These are phyloP conservation scores for Digitaria exilis DNA, from an alignment of 202 grass and related monocot genomes.

Conservation along the genomic window DNA sequence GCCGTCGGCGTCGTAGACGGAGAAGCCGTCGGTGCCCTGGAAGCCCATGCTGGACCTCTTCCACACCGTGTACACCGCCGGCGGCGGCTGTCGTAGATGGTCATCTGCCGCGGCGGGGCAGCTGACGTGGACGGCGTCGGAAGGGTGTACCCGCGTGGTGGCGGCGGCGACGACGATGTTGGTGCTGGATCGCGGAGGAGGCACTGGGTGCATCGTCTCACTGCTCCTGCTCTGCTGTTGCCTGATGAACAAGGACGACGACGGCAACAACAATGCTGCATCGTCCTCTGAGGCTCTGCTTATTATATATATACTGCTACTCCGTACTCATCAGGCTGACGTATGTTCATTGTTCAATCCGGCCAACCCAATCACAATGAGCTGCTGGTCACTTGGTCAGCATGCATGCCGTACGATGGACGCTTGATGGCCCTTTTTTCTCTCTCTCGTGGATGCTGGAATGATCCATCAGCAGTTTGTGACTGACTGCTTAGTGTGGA, in stretches of 20 bases:
- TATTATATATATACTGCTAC: too few species aligned
- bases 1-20: slow-evolving; percentile 71
- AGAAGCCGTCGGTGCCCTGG: slow-evolving; percentile 90
- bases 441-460: too few species aligned
- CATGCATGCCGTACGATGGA: too few species aligned
- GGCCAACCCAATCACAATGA: too few species aligned
- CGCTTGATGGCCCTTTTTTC: too few species aligned
- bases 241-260: too few species aligned
- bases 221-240: not conserved
- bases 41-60: slow-evolving; percentile 93
- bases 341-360: too few species aligned
- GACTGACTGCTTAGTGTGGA: too few species aligned
- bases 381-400: too few species aligned
- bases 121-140: not conserved
- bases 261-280: not conserved
- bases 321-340: too few species aligned
- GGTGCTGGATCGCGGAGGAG: not conserved
- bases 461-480: too few species aligned
- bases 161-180: not conserved
- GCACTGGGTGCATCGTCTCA: slow-evolving; percentile 1
- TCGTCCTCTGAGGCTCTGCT: too few species aligned
- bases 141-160: not conserved
- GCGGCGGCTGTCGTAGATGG: not conserved
- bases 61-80: slow-evolving; percentile 71
- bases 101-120: not conserved